Conservation (phyloP, 306 rosid genomes). For the Heteromeles arbutifolia region DNA sequence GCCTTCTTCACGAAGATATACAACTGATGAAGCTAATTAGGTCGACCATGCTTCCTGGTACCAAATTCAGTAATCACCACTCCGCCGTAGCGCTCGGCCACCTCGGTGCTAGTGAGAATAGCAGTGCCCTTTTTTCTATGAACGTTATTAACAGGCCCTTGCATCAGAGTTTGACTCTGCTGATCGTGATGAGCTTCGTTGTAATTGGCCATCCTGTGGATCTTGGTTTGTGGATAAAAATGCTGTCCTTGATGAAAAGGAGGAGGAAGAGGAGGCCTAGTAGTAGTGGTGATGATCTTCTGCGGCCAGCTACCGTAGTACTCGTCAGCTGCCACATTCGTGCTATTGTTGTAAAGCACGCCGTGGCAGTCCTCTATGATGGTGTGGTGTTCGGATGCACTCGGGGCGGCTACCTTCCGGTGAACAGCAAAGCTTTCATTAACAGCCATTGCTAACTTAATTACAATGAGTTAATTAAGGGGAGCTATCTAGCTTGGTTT, state of each 20-base stretch:
- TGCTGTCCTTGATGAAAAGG: no score
- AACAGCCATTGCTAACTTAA: background rate
- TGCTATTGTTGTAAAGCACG: background rate
- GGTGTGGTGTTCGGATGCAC: background rate
- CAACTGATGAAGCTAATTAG: background rate
- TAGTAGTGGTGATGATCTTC: background rate
- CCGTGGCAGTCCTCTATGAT: background rate
- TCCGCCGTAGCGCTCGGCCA: conserved; percentile 7
- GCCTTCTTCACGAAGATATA: no score
- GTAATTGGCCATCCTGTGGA: no score
- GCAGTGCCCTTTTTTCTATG: background rate
- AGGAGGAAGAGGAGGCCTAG: background rate
- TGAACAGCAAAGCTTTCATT: background rate
- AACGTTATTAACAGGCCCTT: background rate
- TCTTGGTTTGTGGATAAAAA: no score
- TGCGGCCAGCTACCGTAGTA: background rate
- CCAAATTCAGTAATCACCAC: background rate
- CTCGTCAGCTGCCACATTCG: background rate
- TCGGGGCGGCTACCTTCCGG: background rate
- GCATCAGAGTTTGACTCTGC: background rate
- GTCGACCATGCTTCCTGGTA: background rate
- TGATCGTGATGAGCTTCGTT: no score
- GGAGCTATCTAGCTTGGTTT: background rate
- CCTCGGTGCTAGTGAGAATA: conserved; percentile 6
- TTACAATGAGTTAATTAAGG: background rate